phyloP scores from a whole-genome alignment of 805 yeast species.

The Pichia paraexigua region DNA sequence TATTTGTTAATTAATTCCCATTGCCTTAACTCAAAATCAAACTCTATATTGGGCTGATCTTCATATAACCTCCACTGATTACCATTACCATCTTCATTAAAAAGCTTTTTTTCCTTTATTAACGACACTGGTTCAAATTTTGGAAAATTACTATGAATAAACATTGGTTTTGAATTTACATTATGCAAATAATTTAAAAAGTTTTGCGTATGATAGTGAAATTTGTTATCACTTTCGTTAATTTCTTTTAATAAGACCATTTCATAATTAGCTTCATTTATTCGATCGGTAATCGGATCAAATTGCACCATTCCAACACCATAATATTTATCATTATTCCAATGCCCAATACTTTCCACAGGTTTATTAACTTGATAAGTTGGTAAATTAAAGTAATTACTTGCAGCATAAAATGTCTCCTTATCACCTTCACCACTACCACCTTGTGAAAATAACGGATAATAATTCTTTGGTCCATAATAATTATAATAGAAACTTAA shows the following conservation, averaged over 20 bases:
- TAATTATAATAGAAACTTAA: constrained; percentile 46
- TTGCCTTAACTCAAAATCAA: constrained; percentile 53
- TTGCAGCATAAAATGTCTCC: constrained; percentile 51
- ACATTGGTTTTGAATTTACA: constrained; percentile 25
- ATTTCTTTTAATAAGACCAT: constrained; percentile 10
- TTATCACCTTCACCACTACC: constrained; percentile 50
- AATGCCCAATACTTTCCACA: constrained; percentile 43
- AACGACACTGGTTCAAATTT: constrained; percentile 40
- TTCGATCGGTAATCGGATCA: constrained; percentile 37
- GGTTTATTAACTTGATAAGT: constrained; percentile 45
- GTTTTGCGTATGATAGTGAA: constrained; percentile 11
- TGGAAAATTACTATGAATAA: constrained; percentile 48
- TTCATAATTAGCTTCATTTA: constrained; percentile 16
- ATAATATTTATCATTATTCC: constrained; percentile 28
- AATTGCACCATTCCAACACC: constrained; percentile 55
- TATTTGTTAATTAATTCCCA: constrained; percentile 45
- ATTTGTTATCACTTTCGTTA: background rate
- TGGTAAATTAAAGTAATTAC: constrained; percentile 33
- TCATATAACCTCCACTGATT: constrained; percentile 23
- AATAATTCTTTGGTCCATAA: constrained; percentile 42
- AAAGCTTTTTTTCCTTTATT: constrained; percentile 31
- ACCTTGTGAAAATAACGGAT: constrained; percentile 42
- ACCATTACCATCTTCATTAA: constrained; percentile 12
- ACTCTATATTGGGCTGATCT: constrained; percentile 26
- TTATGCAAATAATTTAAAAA: constrained; percentile 20